phyloP scores from a whole-genome alignment of 2,329 filamentous ascomycete genomes.

The Amesomyces nigricolor region DNA sequence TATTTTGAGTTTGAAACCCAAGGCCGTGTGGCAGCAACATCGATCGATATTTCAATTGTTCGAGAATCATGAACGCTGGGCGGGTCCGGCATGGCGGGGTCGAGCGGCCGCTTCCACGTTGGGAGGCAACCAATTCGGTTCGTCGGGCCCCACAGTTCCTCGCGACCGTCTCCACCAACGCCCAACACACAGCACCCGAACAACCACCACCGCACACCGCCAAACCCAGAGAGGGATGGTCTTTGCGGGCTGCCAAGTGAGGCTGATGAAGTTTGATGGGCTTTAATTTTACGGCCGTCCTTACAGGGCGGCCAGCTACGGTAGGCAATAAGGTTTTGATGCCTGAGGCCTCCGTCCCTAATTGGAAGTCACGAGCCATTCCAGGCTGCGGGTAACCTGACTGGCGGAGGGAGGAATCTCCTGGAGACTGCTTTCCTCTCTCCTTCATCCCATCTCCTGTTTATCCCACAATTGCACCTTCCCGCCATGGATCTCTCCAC shows the following conservation, averaged over 20 bases:
- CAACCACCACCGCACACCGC: background rate
- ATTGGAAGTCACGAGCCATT: background rate
- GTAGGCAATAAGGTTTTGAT: background rate
- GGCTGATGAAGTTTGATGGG: conserved; percentile 3
- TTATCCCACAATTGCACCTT: background rate
- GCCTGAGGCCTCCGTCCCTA: background rate
- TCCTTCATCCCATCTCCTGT: background rate
- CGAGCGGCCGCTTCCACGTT: too few relatives aligned
- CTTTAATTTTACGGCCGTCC: background rate
- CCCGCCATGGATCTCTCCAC: background rate
- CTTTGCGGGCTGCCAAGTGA: background rate
- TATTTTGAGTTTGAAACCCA: too few relatives aligned
- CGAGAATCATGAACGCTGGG: too few relatives aligned
- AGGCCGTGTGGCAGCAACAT: too few relatives aligned
- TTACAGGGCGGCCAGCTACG: background rate
- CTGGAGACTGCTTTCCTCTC: background rate
- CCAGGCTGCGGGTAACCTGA: background rate
- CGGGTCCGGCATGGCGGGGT: too few relatives aligned
- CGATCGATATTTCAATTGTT: too few relatives aligned
- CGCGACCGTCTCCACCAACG: too few relatives aligned
- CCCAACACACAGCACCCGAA: too few relatives aligned
- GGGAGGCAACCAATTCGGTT: too few relatives aligned
- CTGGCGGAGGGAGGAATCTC: background rate
- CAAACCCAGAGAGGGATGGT: background rate
- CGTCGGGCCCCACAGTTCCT: too few relatives aligned